These are phyloP conservation scores for Clavaria fumosa DNA, from an alignment of 768 basidiomycete genomes.

Conservation along the genomic window DNA sequence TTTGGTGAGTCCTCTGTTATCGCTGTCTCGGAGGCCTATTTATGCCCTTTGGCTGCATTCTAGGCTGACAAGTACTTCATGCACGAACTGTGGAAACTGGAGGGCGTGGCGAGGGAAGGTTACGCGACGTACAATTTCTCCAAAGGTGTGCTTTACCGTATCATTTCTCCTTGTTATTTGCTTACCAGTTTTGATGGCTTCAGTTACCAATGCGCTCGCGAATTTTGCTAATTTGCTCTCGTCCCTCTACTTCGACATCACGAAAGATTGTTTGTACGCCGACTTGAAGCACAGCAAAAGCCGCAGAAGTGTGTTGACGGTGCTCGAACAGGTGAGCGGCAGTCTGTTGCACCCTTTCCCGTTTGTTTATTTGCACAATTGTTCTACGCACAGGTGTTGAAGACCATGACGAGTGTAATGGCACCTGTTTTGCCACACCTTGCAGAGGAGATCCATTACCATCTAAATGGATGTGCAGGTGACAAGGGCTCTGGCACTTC, in stretches of 20 bases:
- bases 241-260: constrained; percentile 82
- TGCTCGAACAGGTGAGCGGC: constrained; percentile 54
- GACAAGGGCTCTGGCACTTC: constrained; percentile 27
- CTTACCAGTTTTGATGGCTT: neutral
- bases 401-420: constrained; percentile 50
- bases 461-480: constrained; percentile 12
- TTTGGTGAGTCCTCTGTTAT: constrained; percentile 32
- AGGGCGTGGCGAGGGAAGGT: constrained; percentile 46
- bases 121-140: constrained; percentile 72
- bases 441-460: constrained; percentile 70
- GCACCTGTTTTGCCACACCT: constrained; percentile 85
- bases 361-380: neutral
- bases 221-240: constrained; percentile 78
- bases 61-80: constrained; percentile 80
- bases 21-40: too few species aligned
- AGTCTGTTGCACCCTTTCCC: too few species aligned
- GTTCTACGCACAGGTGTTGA: constrained; percentile 35
- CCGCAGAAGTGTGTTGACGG: constrained; percentile 53
- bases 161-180: constrained; percentile 6
- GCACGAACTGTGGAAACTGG: constrained; percentile 65
- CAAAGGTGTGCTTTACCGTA: constrained; percentile 36
- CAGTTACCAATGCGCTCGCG: constrained; percentile 57
- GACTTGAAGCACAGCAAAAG: constrained; percentile 32
- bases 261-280: constrained; percentile 82
- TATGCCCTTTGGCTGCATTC: neutral